Evolutionary conservation across 352 stramenopile genomes (phyloP), one percentile per base, ranked within the genome.

Genomic region (Phytophthora colocasiae): DNA sequence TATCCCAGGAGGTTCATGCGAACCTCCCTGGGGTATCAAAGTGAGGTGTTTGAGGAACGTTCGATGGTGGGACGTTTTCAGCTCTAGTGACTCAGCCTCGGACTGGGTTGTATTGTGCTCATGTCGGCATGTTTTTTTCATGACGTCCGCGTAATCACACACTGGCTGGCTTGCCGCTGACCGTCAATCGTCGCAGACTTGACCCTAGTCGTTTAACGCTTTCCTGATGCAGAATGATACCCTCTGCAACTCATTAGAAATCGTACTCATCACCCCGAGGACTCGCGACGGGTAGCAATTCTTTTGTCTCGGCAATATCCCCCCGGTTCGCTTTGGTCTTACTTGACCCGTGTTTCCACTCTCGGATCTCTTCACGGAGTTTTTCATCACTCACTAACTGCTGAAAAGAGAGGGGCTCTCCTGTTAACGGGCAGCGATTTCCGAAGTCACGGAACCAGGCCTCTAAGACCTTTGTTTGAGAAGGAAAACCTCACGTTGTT

Each of bases 391-490:
- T 63, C 27, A 65, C 57, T 7, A 95, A 57, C 50, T 95, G 73
- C 14, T 66, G 58, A 22, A 81, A 54, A 12, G 73, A 80, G 1
- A 95, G 77, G 14, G 87, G 85, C 63, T 95, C 75, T 3, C 82
- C 84, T 2, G 84, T 92, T 22, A 94, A 59, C 27, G 85, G 87
- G 40, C 85, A 96, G 17, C 85, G 82, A 45, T 93, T 93, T 44
- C 85, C 87, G 64, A 93, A 95, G 60, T 94, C 83, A 26, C 80
- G 79, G 34, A 93, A 91, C 85, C 87, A 94, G 11, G 78, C 78
- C 52, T 96, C 82, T 47, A 96, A n/a, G 38, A 44, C 38, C 2
- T 44, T 19, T 22, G 3, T 10, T 44, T 22, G 31, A 36, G 14
- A 19, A 44, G 6, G 38, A 19, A 44, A 19, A 19, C 38, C 12